Conservation (phyloP, 129 eudicot genomes). For the Gnaphalium uliginosum region DNA sequence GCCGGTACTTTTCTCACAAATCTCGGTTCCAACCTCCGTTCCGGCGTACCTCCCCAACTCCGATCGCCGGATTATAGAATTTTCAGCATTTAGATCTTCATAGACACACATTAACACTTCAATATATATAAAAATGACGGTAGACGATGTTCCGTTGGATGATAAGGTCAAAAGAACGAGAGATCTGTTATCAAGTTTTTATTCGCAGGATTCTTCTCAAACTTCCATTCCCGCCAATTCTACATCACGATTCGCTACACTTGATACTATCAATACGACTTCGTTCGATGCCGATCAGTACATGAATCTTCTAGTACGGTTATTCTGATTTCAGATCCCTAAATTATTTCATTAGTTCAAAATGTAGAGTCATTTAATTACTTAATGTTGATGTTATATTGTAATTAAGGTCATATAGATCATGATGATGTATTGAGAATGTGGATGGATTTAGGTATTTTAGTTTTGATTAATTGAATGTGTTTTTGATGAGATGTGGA, state of each 20-base stretch:
- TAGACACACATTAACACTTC: neutral
- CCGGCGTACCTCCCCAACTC: constrained; percentile 17
- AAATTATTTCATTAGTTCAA: neutral
- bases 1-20: constrained; percentile 18
- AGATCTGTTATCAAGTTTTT: constrained; percentile 93
- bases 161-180: constrained; percentile 93
- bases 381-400: neutral
- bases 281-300: constrained; percentile 88
- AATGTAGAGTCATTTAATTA: neutral
- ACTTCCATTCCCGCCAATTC: constrained; percentile 38
- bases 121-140: constrained; percentile 50
- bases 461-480: neutral
- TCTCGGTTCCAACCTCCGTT: constrained; percentile 10
- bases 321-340: constrained; percentile 28
- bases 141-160: constrained; percentile 59
- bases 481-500: no score
- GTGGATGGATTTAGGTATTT: neutral
- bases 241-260: constrained; percentile 71
- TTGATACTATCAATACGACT: constrained; percentile 82
- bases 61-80: constrained; percentile 16
- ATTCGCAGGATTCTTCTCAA: constrained; percentile 72
- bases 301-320: constrained; percentile 86
- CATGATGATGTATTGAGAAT: neutral
- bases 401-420: neutral
- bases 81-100: neutral